Percentiles rank a stretch among this genome's conserved stretches.
phyloP scores from a whole-genome alignment of 2,329 filamentous ascomycete genomes.

The Rhexocercosporidium sp. region DNA sequence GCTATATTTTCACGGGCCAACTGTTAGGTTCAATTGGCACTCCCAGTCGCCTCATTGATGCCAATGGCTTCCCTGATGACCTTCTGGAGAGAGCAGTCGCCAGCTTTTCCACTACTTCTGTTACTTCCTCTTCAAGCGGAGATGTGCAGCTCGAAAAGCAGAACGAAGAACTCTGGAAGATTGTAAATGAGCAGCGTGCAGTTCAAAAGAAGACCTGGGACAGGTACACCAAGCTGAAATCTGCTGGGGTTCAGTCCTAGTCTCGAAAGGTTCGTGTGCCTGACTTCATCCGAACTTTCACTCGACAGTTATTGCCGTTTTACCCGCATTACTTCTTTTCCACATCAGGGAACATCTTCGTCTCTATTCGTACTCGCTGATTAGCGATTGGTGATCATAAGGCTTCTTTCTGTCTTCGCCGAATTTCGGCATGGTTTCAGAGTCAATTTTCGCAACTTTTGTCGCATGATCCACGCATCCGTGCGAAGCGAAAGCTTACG shows the following conservation, averaged over 20 bases:
- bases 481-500: constrained; percentile 33
- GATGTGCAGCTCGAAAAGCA: constrained; percentile 46
- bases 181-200: constrained; percentile 51
- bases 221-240: constrained; percentile 40
- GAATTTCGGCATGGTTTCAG: background rate
- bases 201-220: constrained; percentile 49
- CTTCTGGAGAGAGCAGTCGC: constrained; percentile 56
- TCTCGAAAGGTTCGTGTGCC: background rate
- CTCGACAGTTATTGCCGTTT: background rate
- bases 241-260: constrained; percentile 15
- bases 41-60: constrained; percentile 32
- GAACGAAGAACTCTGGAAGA: constrained; percentile 51
- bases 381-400: background rate
- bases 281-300: background rate
- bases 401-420: background rate
- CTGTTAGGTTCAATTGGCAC: constrained; percentile 49
- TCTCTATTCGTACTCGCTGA: background rate
- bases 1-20: constrained; percentile 70
- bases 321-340: background rate
- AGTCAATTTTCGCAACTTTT: constrained; percentile 16
- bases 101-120: constrained; percentile 46
- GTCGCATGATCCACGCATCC: constrained; percentile 23
- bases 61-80: constrained; percentile 40
- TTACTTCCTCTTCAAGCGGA: constrained; percentile 42
- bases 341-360: background rate